Conservation (phyloP, 306 rosid species). For the Cucumis cinereus region DNA sequence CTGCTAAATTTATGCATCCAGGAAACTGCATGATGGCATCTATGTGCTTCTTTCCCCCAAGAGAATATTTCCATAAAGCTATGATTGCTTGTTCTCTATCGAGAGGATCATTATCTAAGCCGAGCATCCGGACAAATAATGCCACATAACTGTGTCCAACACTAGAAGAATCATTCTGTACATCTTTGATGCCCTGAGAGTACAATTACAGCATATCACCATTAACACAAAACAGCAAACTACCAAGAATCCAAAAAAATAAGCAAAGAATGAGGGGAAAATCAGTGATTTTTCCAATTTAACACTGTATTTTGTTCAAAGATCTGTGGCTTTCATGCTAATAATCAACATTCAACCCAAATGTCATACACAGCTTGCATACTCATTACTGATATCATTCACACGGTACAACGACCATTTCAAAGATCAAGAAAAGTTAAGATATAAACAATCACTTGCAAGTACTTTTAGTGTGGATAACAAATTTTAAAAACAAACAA, state of each 20-base stretch:
- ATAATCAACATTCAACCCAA: not conserved
- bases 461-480: not conserved
- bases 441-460: not conserved
- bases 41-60: conserved; percentile 67
- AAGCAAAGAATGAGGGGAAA: not conserved
- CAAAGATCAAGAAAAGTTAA: not conserved
- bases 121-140: conserved; percentile 79
- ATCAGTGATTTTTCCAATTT: not conserved
- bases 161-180: conserved; percentile 22
- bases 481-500: not conserved
- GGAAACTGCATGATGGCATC: conserved; percentile 82
- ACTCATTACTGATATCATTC: not conserved
- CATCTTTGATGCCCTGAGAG: conserved; percentile 41
- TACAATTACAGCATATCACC: conserved; percentile 8
- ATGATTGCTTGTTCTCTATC: conserved; percentile 77
- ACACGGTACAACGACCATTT: not conserved
- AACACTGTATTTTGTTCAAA: not conserved
- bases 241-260: not conserved
- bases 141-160: conserved; percentile 53
- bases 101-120: conserved; percentile 50
- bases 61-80: conserved; percentile 81
- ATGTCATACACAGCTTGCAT: not conserved
- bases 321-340: not conserved
- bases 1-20: conserved; percentile 59
- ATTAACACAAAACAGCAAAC: conserved; percentile 1